These are phyloP conservation scores for Lentinus polychrous DNA, from an alignment of 1,284 basidiomycete genomes.

Conservation along the genomic window DNA sequence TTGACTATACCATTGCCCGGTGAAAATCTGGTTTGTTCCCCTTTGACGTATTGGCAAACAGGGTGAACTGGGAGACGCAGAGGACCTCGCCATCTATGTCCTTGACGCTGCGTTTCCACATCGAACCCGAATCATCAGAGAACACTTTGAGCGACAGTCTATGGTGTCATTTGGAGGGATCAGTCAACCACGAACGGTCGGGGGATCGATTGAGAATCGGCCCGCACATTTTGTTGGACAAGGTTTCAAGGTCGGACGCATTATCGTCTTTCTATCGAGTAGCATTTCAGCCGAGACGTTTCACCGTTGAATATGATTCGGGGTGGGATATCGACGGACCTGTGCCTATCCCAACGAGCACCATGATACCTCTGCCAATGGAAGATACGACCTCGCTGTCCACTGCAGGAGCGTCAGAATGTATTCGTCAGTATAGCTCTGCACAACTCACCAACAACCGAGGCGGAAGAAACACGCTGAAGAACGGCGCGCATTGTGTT, in stretches of 20 bases:
- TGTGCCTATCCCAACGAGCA: slow-evolving; percentile 80
- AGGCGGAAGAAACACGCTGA: slow-evolving; percentile 70
- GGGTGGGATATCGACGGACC: slow-evolving; percentile 40
- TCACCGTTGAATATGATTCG: slow-evolving; percentile 10
- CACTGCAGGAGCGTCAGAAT: slow-evolving; percentile 39
- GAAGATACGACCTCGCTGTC: slow-evolving; percentile 67
- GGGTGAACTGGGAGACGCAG: slow-evolving; percentile 89
- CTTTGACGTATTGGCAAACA: slow-evolving; percentile 82
- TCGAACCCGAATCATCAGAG: slow-evolving; percentile 49
- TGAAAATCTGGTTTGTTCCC: slow-evolving; percentile 90
- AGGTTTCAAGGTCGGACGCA: slow-evolving; percentile 54
- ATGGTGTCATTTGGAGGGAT: slow-evolving; percentile 1
- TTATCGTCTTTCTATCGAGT: slow-evolving; percentile 62
- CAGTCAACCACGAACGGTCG: not conserved
- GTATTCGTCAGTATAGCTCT: not conserved
- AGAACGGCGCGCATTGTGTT: slow-evolving; percentile 68
- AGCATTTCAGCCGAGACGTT: slow-evolving; percentile 15
- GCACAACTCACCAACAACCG: slow-evolving; percentile 51
- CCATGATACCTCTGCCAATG: slow-evolving; percentile 79
- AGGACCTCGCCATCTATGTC: slow-evolving; percentile 83
- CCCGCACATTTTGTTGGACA: slow-evolving; percentile 79
- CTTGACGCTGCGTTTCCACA: slow-evolving; percentile 82
- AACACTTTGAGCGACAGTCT: slow-evolving; percentile 73
- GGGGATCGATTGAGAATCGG: too few relatives aligned
- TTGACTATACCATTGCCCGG: slow-evolving; percentile 68